Percentiles rank a stretch among this genome's conserved stretches.
These are phyloP conservation scores for Ophiostoma triangulosporum DNA, from an alignment of 2,329 filamentous ascomycete species.

Conservation along the genomic window DNA sequence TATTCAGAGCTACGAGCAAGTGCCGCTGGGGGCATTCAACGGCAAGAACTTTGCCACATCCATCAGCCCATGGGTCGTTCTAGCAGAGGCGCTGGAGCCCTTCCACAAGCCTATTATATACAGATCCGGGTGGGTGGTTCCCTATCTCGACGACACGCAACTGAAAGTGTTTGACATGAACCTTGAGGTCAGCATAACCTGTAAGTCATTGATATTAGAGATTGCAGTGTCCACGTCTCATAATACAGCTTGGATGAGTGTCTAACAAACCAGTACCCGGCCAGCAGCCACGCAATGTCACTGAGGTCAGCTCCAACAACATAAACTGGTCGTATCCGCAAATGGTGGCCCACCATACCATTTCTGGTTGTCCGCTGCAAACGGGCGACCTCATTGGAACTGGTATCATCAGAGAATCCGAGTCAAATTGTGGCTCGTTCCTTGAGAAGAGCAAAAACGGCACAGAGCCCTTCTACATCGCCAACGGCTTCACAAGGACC, in stretches of 20 bases:
- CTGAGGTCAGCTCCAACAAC: constrained; percentile 32
- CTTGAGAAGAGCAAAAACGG: constrained; percentile 32
- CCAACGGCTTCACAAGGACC: constrained; percentile 25
- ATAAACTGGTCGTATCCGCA: constrained; percentile 72
- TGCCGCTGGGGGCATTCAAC: constrained; percentile 71
- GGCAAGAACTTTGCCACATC: constrained; percentile 72
- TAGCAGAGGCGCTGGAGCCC: constrained; percentile 59
- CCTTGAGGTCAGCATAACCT: constrained; percentile 5
- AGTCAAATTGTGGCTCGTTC: constrained; percentile 25
- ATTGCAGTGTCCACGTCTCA: neutral
- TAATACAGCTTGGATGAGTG: neutral
- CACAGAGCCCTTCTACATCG: constrained; percentile 26
- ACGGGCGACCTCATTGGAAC: constrained; percentile 65
- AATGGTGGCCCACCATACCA: constrained; percentile 70
- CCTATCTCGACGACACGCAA: constrained; percentile 46
- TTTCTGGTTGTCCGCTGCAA: constrained; percentile 62
- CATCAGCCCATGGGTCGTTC: constrained; percentile 67
- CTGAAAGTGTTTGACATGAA: constrained; percentile 22
- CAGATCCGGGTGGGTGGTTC: constrained; percentile 24
- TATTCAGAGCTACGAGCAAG: constrained; percentile 73
- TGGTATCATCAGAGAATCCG: constrained; percentile 52
- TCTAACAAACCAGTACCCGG: neutral
- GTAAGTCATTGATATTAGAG: neutral
- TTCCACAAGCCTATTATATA: constrained; percentile 22
- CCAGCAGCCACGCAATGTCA: constrained; percentile 8